Evolutionary conservation across 345 rosid genomes (phyloP).

Genomic region (Physaria fendleri): DNA sequence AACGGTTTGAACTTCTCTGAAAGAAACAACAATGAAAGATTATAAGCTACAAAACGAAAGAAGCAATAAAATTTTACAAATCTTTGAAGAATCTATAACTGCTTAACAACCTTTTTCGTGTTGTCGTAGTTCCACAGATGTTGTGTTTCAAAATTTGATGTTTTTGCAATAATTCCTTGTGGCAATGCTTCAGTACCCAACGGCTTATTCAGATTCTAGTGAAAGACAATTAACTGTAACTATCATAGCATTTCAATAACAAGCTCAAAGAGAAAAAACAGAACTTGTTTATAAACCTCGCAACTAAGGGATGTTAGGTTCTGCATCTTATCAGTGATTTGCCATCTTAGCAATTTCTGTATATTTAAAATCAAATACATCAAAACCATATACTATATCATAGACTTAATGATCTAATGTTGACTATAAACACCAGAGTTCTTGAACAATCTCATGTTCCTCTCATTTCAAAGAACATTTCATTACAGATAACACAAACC

Average conservation of each 20-base stretch:
- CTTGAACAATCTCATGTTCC: not conserved
- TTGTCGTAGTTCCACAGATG: constrained; percentile 45
- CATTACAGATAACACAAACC: not conserved
- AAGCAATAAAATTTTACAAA: not conserved
- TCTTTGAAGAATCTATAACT: not conserved
- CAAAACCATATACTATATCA: not conserved
- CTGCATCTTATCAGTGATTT: constrained; percentile 31
- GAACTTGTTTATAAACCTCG: constrained; percentile 44
- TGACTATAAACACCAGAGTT: not conserved
- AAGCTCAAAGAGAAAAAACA: not conserved
- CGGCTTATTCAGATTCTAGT: constrained; percentile 46
- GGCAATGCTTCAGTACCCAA: constrained; percentile 58
- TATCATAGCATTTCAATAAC: not conserved
- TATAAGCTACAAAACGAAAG: not conserved
- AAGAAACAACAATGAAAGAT: not conserved
- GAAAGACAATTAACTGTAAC: not conserved
- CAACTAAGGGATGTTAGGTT: constrained; percentile 33
- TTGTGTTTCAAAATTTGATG: constrained; percentile 55
- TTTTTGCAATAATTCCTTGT: constrained; percentile 48
- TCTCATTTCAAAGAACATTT: not conserved
- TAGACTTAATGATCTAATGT: not conserved
- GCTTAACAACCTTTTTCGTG: constrained; percentile 30
- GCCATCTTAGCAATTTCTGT: constrained; percentile 58
- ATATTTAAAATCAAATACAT: not conserved
- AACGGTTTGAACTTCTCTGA: constrained; percentile 36